Evolutionary conservation across 768 basidiomycete genomes (phyloP).

Genomic region (Tulasnella calospora): DNA sequence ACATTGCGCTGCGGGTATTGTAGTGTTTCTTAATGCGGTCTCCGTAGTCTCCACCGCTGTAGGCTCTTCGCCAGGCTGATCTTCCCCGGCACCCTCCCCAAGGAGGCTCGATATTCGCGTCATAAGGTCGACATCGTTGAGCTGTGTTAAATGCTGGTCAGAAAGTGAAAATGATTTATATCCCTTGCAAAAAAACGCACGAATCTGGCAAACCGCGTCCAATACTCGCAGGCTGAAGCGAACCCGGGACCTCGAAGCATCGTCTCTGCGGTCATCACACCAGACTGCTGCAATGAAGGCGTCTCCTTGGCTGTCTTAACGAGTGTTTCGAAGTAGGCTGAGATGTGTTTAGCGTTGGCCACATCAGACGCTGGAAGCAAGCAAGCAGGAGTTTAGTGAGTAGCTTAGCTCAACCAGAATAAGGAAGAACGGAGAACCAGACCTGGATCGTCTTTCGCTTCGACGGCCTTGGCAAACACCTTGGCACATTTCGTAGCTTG

Average conservation of each 20-base stretch:
- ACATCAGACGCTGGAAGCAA: slow-evolving; percentile 36
- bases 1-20: no score
- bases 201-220: slow-evolving; percentile 61
- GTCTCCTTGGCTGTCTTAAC: slow-evolving; percentile 32
- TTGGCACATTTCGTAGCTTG: slow-evolving; percentile 23
- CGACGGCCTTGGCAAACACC: slow-evolving; percentile 13
- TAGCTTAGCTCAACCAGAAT: background rate
- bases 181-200: slow-evolving; percentile 46
- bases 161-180: slow-evolving; percentile 42
- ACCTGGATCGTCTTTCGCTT: slow-evolving; percentile 11
- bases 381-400: background rate
- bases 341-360: slow-evolving; percentile 40
- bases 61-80: background rate
- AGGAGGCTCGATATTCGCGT: background rate
- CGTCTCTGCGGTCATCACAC: slow-evolving; percentile 4
- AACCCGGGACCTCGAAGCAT: slow-evolving; percentile 55
- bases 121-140: slow-evolving; percentile 28
- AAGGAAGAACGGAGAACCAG: background rate
- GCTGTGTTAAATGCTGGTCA: slow-evolving; percentile 38
- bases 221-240: slow-evolving; percentile 62
- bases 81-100: background rate
- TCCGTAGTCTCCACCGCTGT: background rate
- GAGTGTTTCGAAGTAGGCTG: slow-evolving; percentile 45
- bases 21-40: background rate
- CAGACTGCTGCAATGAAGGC: background rate